These are phyloP conservation scores for Basipetospora sp. DNA, from an alignment of 2,329 filamentous ascomycete genomes.

Conservation along the genomic window DNA sequence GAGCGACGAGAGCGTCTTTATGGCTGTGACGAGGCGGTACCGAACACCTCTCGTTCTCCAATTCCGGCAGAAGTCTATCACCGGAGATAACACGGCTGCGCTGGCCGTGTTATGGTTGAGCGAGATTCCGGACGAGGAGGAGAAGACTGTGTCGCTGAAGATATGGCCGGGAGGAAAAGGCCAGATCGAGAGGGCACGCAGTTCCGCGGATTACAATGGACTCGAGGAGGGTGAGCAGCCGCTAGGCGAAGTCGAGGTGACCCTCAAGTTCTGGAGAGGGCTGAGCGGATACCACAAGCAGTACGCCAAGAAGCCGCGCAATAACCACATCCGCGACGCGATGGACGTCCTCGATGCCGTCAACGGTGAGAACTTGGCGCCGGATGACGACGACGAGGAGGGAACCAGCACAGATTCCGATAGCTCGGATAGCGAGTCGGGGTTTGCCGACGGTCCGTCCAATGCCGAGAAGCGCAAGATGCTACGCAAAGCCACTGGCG, in stretches of 20 bases:
- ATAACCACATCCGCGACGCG: slow-evolving; percentile 20
- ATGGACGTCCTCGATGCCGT: slow-evolving; percentile 33
- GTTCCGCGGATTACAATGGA: slow-evolving; percentile 69
- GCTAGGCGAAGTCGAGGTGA: slow-evolving; percentile 62
- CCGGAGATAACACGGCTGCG: neutral
- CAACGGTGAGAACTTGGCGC: slow-evolving; percentile 18
- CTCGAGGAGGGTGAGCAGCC: slow-evolving; percentile 56
- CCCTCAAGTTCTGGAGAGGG: slow-evolving; percentile 4
- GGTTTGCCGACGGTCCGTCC: neutral
- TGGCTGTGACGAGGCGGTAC: slow-evolving; percentile 84
- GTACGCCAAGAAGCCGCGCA: slow-evolving; percentile 8
- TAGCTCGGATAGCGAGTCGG: neutral
- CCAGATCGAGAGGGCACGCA: slow-evolving; percentile 31
- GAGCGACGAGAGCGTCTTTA: slow-evolving; percentile 36
- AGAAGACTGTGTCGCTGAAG: slow-evolving; percentile 66
- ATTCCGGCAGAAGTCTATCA: slow-evolving; percentile 42
- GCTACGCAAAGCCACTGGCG: neutral
- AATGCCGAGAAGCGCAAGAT: slow-evolving; percentile 1
- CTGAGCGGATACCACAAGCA: slow-evolving; percentile 3
- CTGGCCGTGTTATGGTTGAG: slow-evolving; percentile 68
- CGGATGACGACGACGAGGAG: slow-evolving; percentile 20
- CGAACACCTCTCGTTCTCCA: slow-evolving; percentile 82
- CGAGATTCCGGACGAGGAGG: slow-evolving; percentile 67
- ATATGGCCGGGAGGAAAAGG: slow-evolving; percentile 73
- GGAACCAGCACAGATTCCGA: slow-evolving; percentile 14